Evolutionary conservation across 176 grass and related monocot genomes (phyloP), one percentile per base, ranked within the genome.

Genomic region (Aechmea fasciata): DNA sequence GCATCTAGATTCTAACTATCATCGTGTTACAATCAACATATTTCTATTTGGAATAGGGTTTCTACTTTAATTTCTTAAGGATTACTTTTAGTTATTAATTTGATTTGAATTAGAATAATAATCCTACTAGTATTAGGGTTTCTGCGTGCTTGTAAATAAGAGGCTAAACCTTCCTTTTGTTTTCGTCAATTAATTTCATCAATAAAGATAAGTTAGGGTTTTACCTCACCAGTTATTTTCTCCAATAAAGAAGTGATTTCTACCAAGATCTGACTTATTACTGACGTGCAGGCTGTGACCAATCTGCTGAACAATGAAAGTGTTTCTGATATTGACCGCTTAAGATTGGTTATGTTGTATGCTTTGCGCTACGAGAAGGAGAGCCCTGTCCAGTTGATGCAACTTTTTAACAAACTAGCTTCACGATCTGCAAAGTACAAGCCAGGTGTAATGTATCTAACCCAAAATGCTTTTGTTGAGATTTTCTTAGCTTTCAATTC

Each of bases 381-480:
- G 73, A 99, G 94, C 51, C 87, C 94, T 50, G 94, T 99, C 90
- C 94, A 93, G 55, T 74, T 99, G 87, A 99, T 99, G 94, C 94
- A 99, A 67, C 94, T 99, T 81, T 99, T 91, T 79, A 99, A 93
- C 80, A 99, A 99, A 81, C 80, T 99, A 72, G 89, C 89, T 76
- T 93, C 89, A 87, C 80, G 70, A 71, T 90, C 94, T 82, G 86
- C 87, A 11, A 99, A 99, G 80, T 99, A 93, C 79, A 99, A 99
- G 80, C 78, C 87, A 52, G 94, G 94, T 75, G 94, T 99, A 90
- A 84, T 81, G 47, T 64, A 69, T 63, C 69, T 78, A 74, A 51
- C 79, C 52, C 74, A 71, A 28, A 18, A 54, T 76, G 26, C 28
- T 68, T 9, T 79, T 76, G 41, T 83, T 69, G 70, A 65, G 52